Evolutionary conservation across 2,329 filamentous ascomycete species (phyloP), one percentile per base, ranked within the genome.

Genomic region (Fusarium siculi): DNA sequence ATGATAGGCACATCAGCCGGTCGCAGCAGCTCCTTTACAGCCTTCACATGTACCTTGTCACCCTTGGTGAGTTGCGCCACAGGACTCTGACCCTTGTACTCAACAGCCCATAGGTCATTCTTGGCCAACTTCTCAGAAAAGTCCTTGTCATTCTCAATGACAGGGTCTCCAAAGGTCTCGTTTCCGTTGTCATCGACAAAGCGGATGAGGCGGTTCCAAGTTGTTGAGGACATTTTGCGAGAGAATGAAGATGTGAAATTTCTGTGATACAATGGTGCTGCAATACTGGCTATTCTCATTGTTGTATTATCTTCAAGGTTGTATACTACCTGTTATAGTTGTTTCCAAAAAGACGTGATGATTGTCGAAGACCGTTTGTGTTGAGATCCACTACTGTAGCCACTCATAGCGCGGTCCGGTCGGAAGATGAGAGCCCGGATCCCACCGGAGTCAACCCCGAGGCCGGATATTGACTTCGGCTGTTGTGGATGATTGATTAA

Each of bases 1-100:
- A 82, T 76, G 23, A 82, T 81, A 2, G 81, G 81, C 39, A 82
- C 81, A 54, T 82, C 80, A 7, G 73, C 64, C 4, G 77, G 76
- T 14, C 71, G 72, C 11, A 83, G 71, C 5, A 81, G 71, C 9
- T 80, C 80, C 19, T 73, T 70, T 12, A 83, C 50, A 23, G 68
- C 69, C 69, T 81, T 81, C 15, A 83, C 81, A 28, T 74, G 72
- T 14, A 81, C 58, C 43, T 78, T 79, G 3, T 77, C 75, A 8
- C 77, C 78, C 58, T 77, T 78, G 32, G 59, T 62, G n/a, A 76
- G 63, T 6, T 74, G 50, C 0, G 74, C 58, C 19, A 79, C 73
- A 2, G 76, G 80, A 11, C 69, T 76, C n/a, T 55, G n/a, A 3
- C 81, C 81, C 55, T 80, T 73, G 61, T 75, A 77, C 46, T 79